Percentiles rank a stretch among this genome's conserved stretches.
phyloP scores from a whole-genome alignment of 371 early-diverging fungal species.

The Basidiobolus meristosporus region DNA sequence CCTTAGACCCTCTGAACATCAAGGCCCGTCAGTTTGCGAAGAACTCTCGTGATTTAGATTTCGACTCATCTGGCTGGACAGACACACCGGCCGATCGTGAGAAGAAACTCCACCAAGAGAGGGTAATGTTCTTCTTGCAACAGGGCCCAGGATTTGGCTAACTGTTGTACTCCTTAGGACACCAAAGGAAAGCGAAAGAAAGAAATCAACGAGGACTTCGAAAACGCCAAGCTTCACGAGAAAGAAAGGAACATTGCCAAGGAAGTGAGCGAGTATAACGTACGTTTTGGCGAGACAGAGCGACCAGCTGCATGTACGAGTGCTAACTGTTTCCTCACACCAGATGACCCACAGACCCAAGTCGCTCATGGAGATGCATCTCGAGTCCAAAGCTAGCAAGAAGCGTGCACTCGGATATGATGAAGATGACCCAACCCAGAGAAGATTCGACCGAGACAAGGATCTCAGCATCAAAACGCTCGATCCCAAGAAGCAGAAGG shows the following conservation, averaged over 20 bases:
- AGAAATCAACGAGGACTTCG: too few relatives aligned
- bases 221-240: neutral
- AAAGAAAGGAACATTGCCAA: conserved; percentile 1
- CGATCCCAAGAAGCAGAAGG: conserved; percentile 20
- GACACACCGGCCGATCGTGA: conserved; percentile 35
- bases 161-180: too few relatives aligned
- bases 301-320: too few relatives aligned
- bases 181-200: too few relatives aligned
- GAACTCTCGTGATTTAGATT: neutral
- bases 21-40: conserved; percentile 11
- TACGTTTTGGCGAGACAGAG: conserved; percentile 8
- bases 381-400: conserved; percentile 10
- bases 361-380: conserved; percentile 27
- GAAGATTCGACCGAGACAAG: conserved; percentile 13
- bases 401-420: conserved; percentile 6
- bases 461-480: conserved; percentile 14
- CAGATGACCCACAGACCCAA: too few relatives aligned
- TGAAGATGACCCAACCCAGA: conserved; percentile 13
- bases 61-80: conserved; percentile 30
- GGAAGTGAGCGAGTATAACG: conserved; percentile 7
- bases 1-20: conserved; percentile 11
- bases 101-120: conserved; percentile 9
- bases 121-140: too few relatives aligned
- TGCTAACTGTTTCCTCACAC: too few relatives aligned
- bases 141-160: too few relatives aligned